Evolutionary conservation across 371 early-diverging fungal species (phyloP), one percentile per base, ranked within the genome.

Genomic region (Lichtheimia corymbifera): DNA sequence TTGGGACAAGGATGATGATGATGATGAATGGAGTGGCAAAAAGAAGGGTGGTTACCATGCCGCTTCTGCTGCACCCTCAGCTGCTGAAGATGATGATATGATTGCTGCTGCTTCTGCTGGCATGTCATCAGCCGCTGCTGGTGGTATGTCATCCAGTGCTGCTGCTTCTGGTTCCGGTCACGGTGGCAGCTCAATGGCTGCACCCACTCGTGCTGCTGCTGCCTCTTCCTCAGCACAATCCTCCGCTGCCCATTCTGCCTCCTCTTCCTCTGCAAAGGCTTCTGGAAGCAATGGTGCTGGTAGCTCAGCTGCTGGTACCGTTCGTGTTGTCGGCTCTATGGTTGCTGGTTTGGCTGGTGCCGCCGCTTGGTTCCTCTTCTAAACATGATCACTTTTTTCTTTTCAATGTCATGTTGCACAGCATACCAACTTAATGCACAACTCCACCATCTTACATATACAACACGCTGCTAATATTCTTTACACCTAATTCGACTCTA

Each of bases 331-430:
- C 54, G 66, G 66, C 35, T 54, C 61, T 14, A 43, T 62, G 53
- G 51, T 61, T n/a, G 52, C 56, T 50, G 53, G 55, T 43, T 50
- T 58, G 13, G 62, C 59, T 54, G 66, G 58, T 47, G 40, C 58
- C 13, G 62, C 66, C 40, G 66, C 62, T 28, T 66, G 59, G 55
- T 45, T 58, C 41, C 62, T 66, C 11, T 28, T 62, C 43, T 66
- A 65, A 49, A 55, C 47, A 22, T 7, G 47, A 30, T 30, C 30
- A 30, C 45, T 44, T 44, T 44, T 44, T 45, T 35, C 35, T 35
- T 6, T 11, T 35, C 9, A 35, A 5, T 35, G 11, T 35, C 35
- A 35, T 35, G 35, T 35, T 9, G 35, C 35, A 35, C 35, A 35
- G 11, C 35, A 35, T 35, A 35, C 35, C 5, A 35, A 9, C 11